These are phyloP conservation scores for Echinosphaeria canescens DNA, from an alignment of 2,329 filamentous ascomycete genomes.

Conservation along the genomic window DNA sequence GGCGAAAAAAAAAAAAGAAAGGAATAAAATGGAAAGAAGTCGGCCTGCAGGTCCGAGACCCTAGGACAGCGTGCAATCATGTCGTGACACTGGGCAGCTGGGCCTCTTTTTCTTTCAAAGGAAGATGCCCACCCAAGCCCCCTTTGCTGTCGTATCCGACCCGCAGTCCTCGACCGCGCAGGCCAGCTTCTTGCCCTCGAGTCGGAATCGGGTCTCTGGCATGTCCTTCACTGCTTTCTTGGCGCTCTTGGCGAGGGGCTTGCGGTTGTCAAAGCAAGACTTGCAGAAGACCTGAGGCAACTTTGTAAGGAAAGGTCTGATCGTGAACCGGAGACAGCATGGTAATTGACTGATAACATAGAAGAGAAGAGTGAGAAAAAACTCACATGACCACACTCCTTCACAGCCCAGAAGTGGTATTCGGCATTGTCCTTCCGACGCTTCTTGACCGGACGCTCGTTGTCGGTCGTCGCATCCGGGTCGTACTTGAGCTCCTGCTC, in stretches of 20 bases:
- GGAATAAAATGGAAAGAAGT: too few relatives aligned
- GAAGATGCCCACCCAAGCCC: conserved; percentile 40
- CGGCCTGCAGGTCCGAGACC: too few relatives aligned
- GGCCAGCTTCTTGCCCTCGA: conserved; percentile 14
- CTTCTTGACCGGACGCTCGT: conserved; percentile 22
- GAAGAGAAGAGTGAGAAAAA: not conserved
- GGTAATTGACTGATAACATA: not conserved
- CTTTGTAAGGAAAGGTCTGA: not conserved
- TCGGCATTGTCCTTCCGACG: conserved; percentile 29
- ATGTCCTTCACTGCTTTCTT: not conserved
- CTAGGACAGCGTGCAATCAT: too few relatives aligned
- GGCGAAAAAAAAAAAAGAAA: too few relatives aligned
- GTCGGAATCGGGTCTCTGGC: conserved; percentile 13
- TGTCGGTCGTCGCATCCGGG: conserved; percentile 18
- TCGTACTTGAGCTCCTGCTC: conserved; percentile 65
- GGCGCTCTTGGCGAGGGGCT: conserved; percentile 13
- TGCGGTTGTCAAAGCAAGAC: conserved; percentile 35
- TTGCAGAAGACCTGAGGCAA: conserved; percentile 38
- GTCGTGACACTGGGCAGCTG: too few relatives aligned
- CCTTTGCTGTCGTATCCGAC: conserved; percentile 27
- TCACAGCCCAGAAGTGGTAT: conserved; percentile 82
- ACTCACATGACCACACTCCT: conserved; percentile 75
- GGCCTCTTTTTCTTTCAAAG: too few relatives aligned
- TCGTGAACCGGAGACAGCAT: not conserved
- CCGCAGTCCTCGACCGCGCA: conserved; percentile 36